Evolutionary conservation across 2,329 filamentous ascomycete genomes (phyloP).

Genomic region (Phialophora chinensis): DNA sequence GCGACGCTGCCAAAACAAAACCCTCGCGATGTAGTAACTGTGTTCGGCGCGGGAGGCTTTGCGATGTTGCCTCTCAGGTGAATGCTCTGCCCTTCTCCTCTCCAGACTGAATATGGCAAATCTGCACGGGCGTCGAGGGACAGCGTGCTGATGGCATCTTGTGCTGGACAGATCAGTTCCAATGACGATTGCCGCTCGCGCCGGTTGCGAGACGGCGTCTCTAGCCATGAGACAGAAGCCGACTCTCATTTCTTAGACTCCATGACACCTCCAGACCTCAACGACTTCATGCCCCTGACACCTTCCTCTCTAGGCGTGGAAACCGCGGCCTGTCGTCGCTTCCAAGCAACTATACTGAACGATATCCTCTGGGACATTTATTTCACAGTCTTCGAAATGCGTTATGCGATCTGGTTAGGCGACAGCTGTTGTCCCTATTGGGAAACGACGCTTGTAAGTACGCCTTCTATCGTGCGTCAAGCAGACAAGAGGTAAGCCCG

Average conservation of each 20-base stretch:
- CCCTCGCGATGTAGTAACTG: slow-evolving; percentile 22
- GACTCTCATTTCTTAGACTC: too few relatives aligned
- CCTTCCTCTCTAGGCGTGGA: too few relatives aligned
- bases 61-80: background rate
- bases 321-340: background rate
- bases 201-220: too few relatives aligned
- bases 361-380: slow-evolving; percentile 25
- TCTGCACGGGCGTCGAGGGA: too few relatives aligned
- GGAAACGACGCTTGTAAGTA: slow-evolving; percentile 11
- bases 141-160: too few relatives aligned
- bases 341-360: slow-evolving; percentile 9
- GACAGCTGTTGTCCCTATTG: slow-evolving; percentile 23
- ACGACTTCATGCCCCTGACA: background rate
- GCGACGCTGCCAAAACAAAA: slow-evolving; percentile 17
- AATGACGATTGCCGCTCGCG: too few relatives aligned
- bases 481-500: too few relatives aligned
- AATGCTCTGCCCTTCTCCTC: too few relatives aligned
- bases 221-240: too few relatives aligned
- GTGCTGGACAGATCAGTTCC: too few relatives aligned
- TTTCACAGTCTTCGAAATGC: slow-evolving; percentile 16
- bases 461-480: too few relatives aligned
- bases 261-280: background rate
- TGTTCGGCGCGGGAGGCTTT: slow-evolving; percentile 19
- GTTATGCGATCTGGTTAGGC: slow-evolving; percentile 18
- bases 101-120: too few relatives aligned